Evolutionary conservation across 2,329 filamentous ascomycete species (phyloP).

Genomic region (Xylariaceae sp.): DNA sequence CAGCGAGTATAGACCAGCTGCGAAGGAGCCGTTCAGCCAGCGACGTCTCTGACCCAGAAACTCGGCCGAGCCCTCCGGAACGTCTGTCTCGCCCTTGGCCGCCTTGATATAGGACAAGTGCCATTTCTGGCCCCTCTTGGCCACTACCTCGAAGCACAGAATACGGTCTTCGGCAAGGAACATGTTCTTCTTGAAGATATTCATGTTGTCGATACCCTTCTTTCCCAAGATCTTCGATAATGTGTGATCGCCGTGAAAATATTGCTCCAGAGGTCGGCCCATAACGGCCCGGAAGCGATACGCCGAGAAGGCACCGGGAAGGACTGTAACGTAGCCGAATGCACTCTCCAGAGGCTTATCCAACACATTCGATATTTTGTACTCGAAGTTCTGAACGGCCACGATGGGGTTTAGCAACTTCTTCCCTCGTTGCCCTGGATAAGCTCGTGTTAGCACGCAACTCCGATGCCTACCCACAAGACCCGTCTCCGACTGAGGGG

Average conservation of each 20-base stretch:
- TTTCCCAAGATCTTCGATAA: constrained; percentile 69
- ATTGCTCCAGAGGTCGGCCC: constrained; percentile 91
- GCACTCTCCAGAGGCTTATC: constrained; percentile 92
- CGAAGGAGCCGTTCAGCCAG: constrained; percentile 96
- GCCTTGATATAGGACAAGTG: constrained; percentile 95
- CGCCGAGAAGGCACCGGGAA: constrained; percentile 95
- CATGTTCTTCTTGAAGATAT: constrained; percentile 99
- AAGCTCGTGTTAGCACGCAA: neutral
- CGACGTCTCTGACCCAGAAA: constrained; percentile 93
- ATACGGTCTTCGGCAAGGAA: constrained; percentile 99
- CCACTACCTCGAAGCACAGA: constrained; percentile 92
- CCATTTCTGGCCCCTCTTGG: constrained; percentile 96
- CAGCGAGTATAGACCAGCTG: constrained; percentile 84
- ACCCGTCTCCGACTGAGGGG: neutral
- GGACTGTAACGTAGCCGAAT: constrained; percentile 89
- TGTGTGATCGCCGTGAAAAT: constrained; percentile 96
- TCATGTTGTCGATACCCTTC: constrained; percentile 93
- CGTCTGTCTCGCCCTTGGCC: constrained; percentile 93
- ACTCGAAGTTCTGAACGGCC: constrained; percentile 93
- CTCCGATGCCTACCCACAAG: neutral
- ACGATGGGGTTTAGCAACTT: constrained; percentile 89
- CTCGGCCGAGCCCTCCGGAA: constrained; percentile 85
- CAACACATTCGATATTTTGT: constrained; percentile 97
- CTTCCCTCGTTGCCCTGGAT: constrained; percentile 57
- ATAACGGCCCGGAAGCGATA: constrained; percentile 94